Conservation (phyloP, 192 early-diverging fungal genomes). For the Backusella westeae region DNA sequence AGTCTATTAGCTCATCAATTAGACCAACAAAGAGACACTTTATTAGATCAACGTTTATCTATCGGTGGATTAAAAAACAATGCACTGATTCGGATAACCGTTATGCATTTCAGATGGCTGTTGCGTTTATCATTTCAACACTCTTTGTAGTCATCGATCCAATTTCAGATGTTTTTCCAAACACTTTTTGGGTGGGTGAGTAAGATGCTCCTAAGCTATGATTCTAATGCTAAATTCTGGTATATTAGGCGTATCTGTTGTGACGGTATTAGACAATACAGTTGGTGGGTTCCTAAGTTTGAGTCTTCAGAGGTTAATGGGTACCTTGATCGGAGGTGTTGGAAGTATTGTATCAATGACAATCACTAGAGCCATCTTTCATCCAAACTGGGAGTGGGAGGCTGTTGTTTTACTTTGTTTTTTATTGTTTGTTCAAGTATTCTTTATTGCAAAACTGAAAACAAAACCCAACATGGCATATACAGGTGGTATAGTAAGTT, state of each 20-base stretch:
- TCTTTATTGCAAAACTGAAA: conserved; percentile 19
- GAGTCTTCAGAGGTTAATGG: conserved; percentile 15
- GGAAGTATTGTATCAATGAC: neutral
- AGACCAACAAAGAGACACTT: neutral
- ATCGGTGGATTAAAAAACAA: conserved; percentile 2
- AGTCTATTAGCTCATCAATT: neutral
- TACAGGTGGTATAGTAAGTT: conserved; percentile 17
- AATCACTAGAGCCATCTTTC: neutral
- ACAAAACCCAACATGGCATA: conserved; percentile 10
- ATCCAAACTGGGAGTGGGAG: conserved; percentile 14
- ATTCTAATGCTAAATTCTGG: neutral
- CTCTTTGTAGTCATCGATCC: conserved; percentile 16
- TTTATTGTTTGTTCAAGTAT: conserved; percentile 19
- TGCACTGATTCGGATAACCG: conserved; percentile 2
- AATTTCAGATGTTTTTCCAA: conserved; percentile 9
- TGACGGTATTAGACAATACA: conserved; percentile 12
- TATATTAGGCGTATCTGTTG: conserved; percentile 12
- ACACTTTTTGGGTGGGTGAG: conserved; percentile 21
- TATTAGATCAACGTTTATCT: neutral
- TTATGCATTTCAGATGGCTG: conserved; percentile 16
- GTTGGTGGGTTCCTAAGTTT: conserved; percentile 10
- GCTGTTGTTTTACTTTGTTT: neutral
- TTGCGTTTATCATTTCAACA: conserved; percentile 5
- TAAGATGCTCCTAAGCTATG: neutral
- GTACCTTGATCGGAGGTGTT: conserved; percentile 4